These are phyloP conservation scores for Beta macrorhiza DNA, from an alignment of 179 eudicot species.

Conservation along the genomic window DNA sequence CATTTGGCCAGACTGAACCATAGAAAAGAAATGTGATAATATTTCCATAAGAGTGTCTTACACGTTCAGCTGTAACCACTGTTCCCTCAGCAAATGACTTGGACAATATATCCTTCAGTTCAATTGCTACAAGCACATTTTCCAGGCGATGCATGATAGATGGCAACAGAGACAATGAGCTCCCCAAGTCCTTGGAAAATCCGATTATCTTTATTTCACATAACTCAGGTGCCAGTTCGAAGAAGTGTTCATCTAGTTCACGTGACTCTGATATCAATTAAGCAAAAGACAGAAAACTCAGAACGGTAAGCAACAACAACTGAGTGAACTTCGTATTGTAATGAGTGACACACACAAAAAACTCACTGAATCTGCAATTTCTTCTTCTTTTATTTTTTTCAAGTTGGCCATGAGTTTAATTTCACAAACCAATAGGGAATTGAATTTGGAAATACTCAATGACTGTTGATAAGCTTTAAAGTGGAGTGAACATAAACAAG, in stretches of 20 bases:
- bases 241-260: conserved; percentile 82
- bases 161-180: conserved; percentile 86
- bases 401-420: background rate
- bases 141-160: conserved; percentile 90
- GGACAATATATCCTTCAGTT: conserved; percentile 63
- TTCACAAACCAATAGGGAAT: background rate
- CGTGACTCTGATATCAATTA: conserved; percentile 45
- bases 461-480: background rate
- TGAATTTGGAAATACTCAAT: background rate
- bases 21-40: conserved; percentile 11
- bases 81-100: conserved; percentile 75
- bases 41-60: conserved; percentile 41
- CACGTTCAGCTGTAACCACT: conserved; percentile 57
- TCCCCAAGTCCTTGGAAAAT: conserved; percentile 90
- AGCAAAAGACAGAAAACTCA: background rate
- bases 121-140: conserved; percentile 86
- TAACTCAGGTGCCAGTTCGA: conserved; percentile 91
- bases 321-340: conserved; percentile 8
- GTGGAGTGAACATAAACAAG: background rate
- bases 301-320: background rate
- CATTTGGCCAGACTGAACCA: background rate
- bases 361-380: background rate
- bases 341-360: background rate
- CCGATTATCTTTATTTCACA: conserved; percentile 84
- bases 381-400: background rate